Base-by-base conservation (phyloP, 2,329 filamentous ascomycete species). In the Trichothecium roseum region DNA sequence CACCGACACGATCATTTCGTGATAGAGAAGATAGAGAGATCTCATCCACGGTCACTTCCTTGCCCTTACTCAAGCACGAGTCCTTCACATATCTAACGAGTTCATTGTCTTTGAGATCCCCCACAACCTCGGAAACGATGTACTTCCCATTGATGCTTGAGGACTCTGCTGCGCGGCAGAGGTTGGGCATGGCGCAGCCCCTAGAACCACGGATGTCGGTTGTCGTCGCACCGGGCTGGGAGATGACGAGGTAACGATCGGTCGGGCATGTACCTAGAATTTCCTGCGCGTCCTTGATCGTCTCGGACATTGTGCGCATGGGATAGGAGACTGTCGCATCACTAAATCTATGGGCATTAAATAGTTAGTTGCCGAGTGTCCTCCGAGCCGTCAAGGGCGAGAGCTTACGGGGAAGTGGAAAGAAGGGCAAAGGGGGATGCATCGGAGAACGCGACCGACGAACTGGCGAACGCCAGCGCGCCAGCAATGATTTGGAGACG, bases 351-450 rank as follows among this genome's bases (percentile, higher is more conserved):
- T 28, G 28, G 32, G 17, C 30, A 36, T 42, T 29, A 35, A 15
- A 35, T 4, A 6, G 33, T 16, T 4, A 15, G n/a, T 27, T 32
- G 10, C n/a, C 13, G 31, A 30, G 30, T 22, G 32, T 38, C 32
- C 18, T 18, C 10, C 13, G 22, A 8, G 28, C n/a, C 26, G 14
- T 14, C 13, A 30, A 31, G 8, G 26, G 34, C n/a, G 34, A 10
- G 9, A 20, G 52, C 80, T 51, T 79, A 94, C 88, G 79, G 67
- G 42, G 81, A 73, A 31, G 81, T 89, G 22, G 89, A 95, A 57
- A 93, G 81, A 45, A 95, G 64, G 54, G 94, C 73, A 59, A 94
- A 91, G 14, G 91, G 89, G 37, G 85, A 88, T 3, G 88, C 86
- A 59, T 94, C 81, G 43, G 75, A 78, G 57, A 94, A 91, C 18